Conservation (phyloP, 495 filamentous ascomycete genomes). For the Filosporella fistucella region DNA sequence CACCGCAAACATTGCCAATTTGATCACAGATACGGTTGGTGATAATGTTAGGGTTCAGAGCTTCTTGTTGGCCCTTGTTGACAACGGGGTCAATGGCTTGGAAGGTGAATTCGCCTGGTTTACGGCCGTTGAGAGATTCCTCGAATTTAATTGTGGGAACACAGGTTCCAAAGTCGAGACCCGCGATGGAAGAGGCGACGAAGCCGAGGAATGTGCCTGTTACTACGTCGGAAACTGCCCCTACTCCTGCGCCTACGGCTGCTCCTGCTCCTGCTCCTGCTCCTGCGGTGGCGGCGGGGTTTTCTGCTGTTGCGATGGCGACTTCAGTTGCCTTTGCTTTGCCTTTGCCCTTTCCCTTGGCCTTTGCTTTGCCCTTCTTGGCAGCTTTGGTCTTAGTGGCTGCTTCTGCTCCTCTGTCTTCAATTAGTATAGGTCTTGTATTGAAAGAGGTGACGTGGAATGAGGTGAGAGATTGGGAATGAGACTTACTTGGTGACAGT, state of each 20-base stretch:
- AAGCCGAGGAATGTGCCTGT: slow-evolving; percentile 15
- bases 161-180: slow-evolving; percentile 48
- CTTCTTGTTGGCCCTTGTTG: slow-evolving; percentile 44
- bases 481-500: slow-evolving; percentile 18
- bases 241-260: slow-evolving; percentile 11
- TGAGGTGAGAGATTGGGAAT: not conserved
- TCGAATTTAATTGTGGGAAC: slow-evolving; percentile 50
- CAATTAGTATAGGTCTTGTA: slow-evolving; percentile 1
- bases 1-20: slow-evolving; percentile 39
- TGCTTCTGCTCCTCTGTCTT: not conserved
- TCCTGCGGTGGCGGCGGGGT: slow-evolving; percentile 2
- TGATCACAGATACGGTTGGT: slow-evolving; percentile 57
- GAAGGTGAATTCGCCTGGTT: slow-evolving; percentile 48
- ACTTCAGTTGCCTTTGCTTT: not conserved
- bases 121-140: slow-evolving; percentile 39
- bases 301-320: slow-evolving; percentile 10
- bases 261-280: slow-evolving; percentile 11
- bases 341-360: no score
- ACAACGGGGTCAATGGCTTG: slow-evolving; percentile 42
- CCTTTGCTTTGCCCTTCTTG: not conserved
- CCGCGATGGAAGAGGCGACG: slow-evolving; percentile 26
- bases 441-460: not conserved
- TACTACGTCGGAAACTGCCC: slow-evolving; percentile 10
- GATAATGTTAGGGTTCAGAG: slow-evolving; percentile 60
- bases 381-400: not conserved